These are phyloP conservation scores for Selaginella tamariscina DNA, from an alignment of 75 land plant genomes.

Conservation along the genomic window DNA sequence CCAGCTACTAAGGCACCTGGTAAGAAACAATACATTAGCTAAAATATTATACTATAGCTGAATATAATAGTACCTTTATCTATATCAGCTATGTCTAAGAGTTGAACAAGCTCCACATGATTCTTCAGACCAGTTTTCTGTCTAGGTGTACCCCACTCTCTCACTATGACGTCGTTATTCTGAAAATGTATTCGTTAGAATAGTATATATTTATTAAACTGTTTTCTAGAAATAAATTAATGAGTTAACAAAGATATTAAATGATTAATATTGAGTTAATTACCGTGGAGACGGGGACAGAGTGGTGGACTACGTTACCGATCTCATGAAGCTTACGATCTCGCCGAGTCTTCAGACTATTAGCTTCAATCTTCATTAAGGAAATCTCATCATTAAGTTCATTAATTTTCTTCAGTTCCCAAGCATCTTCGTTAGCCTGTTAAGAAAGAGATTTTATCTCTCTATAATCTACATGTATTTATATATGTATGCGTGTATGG, in stretches of 20 bases:
- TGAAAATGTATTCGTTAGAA: slow-evolving; percentile 15
- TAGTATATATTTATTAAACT: neutral
- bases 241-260: no score
- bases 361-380: no score
- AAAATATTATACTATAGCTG: no score
- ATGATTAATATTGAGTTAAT: no score
- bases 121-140: slow-evolving; percentile 44
- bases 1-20: slow-evolving; percentile 82
- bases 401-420: slow-evolving; percentile 54
- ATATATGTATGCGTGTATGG: no score
- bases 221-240: neutral
- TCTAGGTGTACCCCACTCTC: slow-evolving; percentile 56
- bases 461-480: no score
- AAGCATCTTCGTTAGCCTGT: no score
- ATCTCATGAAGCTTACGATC: slow-evolving; percentile 35
- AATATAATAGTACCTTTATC: slow-evolving; percentile 47
- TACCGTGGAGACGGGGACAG: slow-evolving; percentile 64
- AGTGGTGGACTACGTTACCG: slow-evolving; percentile 92
- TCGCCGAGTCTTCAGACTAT: slow-evolving; percentile 27
- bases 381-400: slow-evolving; percentile 51
- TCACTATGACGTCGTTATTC: slow-evolving; percentile 67
- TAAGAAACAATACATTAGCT: neutral
- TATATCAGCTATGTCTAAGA: slow-evolving; percentile 67
- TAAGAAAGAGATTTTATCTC: neutral
- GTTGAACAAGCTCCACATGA: slow-evolving; percentile 84